Evolutionary conservation across 768 basidiomycete species (phyloP).

Genomic region (Naganishia kalamii): DNA sequence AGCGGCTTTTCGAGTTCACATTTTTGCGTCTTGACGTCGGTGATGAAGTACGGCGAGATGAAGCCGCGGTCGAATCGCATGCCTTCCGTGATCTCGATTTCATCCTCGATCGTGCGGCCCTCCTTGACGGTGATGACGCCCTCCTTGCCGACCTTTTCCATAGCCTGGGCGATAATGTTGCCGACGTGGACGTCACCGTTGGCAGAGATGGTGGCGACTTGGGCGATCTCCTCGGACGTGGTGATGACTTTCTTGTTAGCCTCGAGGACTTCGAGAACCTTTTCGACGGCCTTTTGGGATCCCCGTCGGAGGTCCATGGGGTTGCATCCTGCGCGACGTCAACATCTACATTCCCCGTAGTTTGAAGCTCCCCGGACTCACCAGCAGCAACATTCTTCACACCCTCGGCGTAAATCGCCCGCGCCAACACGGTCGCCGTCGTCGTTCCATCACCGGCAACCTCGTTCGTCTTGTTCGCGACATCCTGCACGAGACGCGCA

Average conservation of each 20-base stretch:
- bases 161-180: constrained; percentile 90
- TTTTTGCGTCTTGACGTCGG: constrained; percentile 92
- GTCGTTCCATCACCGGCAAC: constrained; percentile 96
- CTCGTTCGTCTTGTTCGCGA: constrained; percentile 94
- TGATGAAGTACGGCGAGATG: constrained; percentile 97
- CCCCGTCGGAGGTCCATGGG: constrained; percentile 99
- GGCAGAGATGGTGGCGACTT: constrained; percentile 89
- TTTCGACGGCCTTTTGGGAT: constrained; percentile 90
- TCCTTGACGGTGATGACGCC: constrained; percentile 99
- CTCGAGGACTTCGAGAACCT: constrained; percentile 84
- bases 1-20: constrained; percentile 95
- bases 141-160: constrained; percentile 99
- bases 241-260: constrained; percentile 87
- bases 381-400: constrained; percentile 94
- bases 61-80: constrained; percentile 99
- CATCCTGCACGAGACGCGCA: constrained; percentile 89
- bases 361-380: neutral
- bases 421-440: constrained; percentile 91
- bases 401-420: constrained; percentile 96
- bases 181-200: constrained; percentile 82
- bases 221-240: constrained; percentile 93
- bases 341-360: neutral
- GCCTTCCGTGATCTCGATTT: constrained; percentile 98
- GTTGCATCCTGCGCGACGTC: constrained; percentile 65
- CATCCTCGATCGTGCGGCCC: constrained; percentile 93